Conservation (phyloP, 2,329 filamentous ascomycete species). For the Xylariales sp. region DNA sequence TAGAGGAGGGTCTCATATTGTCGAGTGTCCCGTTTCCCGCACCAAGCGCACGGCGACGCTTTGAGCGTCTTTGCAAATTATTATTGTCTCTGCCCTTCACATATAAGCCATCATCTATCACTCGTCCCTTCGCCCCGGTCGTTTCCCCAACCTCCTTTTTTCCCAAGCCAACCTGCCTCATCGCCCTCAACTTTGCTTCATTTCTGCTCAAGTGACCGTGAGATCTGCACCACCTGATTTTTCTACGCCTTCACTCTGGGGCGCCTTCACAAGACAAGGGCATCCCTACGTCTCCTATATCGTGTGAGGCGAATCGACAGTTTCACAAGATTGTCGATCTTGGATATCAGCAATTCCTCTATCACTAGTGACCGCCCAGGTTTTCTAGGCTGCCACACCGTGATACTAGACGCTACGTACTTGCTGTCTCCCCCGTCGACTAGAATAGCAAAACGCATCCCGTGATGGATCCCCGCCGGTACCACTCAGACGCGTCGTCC, state of each 20-base stretch:
- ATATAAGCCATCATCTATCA: conserved; percentile 28
- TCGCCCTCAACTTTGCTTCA: conserved; percentile 20
- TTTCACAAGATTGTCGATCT: conserved; percentile 31
- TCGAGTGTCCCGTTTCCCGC: conserved; percentile 21
- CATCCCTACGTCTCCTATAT: conserved; percentile 9
- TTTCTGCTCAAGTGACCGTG: conserved; percentile 9
- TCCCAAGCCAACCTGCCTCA: conserved; percentile 15
- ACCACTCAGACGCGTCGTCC: conserved; percentile 43
- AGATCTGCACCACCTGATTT: conserved; percentile 19
- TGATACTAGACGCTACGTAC: conserved; percentile 10
- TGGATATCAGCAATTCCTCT: conserved; percentile 6
- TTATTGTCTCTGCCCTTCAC: conserved; percentile 10
- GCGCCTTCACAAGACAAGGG: conserved; percentile 12
- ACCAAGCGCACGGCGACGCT: conserved; percentile 18
- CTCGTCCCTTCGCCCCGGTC: conserved; percentile 27
- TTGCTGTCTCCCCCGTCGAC: neutral
- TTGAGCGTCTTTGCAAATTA: conserved; percentile 9
- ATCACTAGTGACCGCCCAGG: conserved; percentile 8
- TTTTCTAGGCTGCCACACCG: conserved; percentile 3
- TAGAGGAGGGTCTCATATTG: conserved; percentile 3
- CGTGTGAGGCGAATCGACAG: conserved; percentile 20
- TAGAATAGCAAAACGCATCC: conserved; percentile 11
- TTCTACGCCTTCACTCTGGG: conserved; percentile 16
- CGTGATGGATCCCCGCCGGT: conserved; percentile 40
- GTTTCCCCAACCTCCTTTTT: conserved; percentile 1